These are phyloP conservation scores for Mycosphaerelloides madeirae DNA, from an alignment of 2,329 filamentous ascomycete species.

Conservation along the genomic window DNA sequence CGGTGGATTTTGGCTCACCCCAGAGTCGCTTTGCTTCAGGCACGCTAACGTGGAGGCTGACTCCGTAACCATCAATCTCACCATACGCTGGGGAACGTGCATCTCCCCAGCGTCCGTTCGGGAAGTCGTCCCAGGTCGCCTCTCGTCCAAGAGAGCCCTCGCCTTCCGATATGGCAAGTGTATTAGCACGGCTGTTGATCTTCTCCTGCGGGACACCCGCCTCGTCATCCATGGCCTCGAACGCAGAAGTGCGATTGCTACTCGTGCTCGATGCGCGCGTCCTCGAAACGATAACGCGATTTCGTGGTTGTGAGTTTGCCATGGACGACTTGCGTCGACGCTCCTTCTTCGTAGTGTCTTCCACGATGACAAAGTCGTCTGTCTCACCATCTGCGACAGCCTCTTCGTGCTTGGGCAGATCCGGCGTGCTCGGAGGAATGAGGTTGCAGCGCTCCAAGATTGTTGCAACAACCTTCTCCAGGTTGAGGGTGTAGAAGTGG, in stretches of 20 bases:
- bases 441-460: constrained; percentile 82
- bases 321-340: constrained; percentile 64
- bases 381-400: constrained; percentile 25
- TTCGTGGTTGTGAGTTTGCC: constrained; percentile 77
- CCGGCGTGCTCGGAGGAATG: constrained; percentile 55
- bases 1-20: constrained; percentile 66
- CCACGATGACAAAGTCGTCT: constrained; percentile 39
- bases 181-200: constrained; percentile 71
- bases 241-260: constrained; percentile 45
- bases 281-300: constrained; percentile 69
- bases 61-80: constrained; percentile 96
- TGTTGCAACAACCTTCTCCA: constrained; percentile 93
- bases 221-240: constrained; percentile 69
- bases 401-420: constrained; percentile 22
- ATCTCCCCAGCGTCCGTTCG: constrained; percentile 93
- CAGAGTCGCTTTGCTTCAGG: constrained; percentile 77
- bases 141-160: constrained; percentile 84
- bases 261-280: constrained; percentile 55
- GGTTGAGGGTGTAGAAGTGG: constrained; percentile 95
- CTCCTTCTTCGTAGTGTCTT: constrained; percentile 44
- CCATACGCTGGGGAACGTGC: constrained; percentile 89
- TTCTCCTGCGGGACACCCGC: constrained; percentile 68
- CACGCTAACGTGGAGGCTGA: constrained; percentile 88
- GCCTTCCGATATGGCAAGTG: constrained; percentile 88
- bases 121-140: constrained; percentile 98